Evolutionary conservation across 345 rosid genomes (phyloP), one percentile per base, ranked within the genome.

Genomic region (Lepidium sativum): DNA sequence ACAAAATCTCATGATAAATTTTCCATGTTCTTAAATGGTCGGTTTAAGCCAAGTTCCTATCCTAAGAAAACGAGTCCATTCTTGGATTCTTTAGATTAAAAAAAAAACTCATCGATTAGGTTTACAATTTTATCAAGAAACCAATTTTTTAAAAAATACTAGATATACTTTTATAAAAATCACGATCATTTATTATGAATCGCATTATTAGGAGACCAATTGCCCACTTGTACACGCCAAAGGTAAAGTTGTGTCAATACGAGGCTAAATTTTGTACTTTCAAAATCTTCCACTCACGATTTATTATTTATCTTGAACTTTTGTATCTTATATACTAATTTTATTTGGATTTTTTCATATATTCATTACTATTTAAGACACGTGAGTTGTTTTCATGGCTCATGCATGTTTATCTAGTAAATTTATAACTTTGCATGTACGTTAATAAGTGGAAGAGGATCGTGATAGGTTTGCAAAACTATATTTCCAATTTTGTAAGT

Each of bases 181-280:
- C 4, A 48, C 41, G 12, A 41, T 40, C 67, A 72, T 72, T 72
- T 65, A 65, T 72, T 51, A 51, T 8, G 45, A 72, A 59, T 49
- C 67, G 71, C 70, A 72, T 51, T 58, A 43, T 54, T 35, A 51
- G 67, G 71, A 72, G 62, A 72, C 76, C 56, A 72, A 55, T 59
- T 72, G 61, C 71, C 76, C 71, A 58, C 71, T 65, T 52, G 76
- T 50, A 72, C 56, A 65, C 71, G 76, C 71, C 49, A 72, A 51
- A 50, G 71, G 67, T 71, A 65, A 41, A 18, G 6, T 48, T 17
- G 47, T 6, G 16, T 39, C 18, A 9, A 45, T 55, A 34, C 34
- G 15, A 55, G 53, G 58, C 75, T 29, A 43, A 8, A 2, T 54
- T 27, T 44, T 45, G n/a, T 63, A 12, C 59, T 49, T 52, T 42